Conservation (phyloP, 345 rosid species). For the Streptanthus diversifolius region DNA sequence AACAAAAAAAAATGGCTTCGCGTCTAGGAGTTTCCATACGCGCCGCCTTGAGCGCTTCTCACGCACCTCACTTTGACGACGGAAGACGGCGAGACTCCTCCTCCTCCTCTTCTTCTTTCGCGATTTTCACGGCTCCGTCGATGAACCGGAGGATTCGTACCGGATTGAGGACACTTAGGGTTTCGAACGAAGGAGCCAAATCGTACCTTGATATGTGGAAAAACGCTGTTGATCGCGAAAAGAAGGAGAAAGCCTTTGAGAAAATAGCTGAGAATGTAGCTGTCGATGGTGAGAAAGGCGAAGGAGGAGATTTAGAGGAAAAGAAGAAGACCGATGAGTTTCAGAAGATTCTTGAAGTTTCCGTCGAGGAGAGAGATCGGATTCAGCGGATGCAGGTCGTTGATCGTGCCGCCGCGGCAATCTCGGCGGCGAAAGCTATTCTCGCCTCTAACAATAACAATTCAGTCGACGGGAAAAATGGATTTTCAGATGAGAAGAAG, state of each 20-base stretch:
- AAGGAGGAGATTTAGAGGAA: constrained; percentile 42
- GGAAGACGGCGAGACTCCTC: background rate
- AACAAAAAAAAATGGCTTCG: constrained; percentile 44
- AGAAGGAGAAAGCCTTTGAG: constrained; percentile 60
- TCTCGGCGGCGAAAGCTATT: constrained; percentile 68
- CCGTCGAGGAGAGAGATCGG: constrained; percentile 74
- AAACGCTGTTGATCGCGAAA: constrained; percentile 68
- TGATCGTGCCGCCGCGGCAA: constrained; percentile 82
- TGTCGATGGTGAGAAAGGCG: constrained; percentile 1
- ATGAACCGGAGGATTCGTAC: constrained; percentile 7
- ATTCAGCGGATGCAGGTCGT: constrained; percentile 77
- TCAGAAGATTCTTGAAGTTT: constrained; percentile 58
- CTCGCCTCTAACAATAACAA: constrained; percentile 42
- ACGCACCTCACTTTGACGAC: background rate
- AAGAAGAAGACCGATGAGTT: constrained; percentile 79
- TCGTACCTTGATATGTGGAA: constrained; percentile 86
- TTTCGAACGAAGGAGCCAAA: constrained; percentile 38
- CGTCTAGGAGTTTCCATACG: constrained; percentile 37
- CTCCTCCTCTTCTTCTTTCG: background rate
- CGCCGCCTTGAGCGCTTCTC: constrained; percentile 33
- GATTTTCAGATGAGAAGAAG: background rate
- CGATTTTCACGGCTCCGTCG: background rate
- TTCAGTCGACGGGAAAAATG: constrained; percentile 17
- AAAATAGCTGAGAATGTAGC: constrained; percentile 40
- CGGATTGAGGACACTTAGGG: constrained; percentile 35